Base-by-base conservation (phyloP, 1,284 basidiomycete species). In the Cryptococcus floricola region DNA sequence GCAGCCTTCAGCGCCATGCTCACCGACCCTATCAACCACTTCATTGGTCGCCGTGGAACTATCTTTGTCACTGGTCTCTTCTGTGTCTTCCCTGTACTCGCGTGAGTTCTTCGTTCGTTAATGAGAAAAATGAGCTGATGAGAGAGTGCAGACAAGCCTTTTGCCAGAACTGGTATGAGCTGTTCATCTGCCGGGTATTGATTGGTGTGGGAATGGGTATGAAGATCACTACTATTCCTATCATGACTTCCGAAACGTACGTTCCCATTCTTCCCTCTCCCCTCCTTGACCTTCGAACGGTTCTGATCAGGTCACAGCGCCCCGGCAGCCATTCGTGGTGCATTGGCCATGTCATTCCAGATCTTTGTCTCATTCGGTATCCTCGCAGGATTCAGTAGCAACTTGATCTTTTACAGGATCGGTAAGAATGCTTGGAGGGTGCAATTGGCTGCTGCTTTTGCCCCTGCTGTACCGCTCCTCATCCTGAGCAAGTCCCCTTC, bases 11-110 rank as follows among this genome's bases (percentile, higher is more conserved):
- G 78, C 18, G 78, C 77, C 68, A 89, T 87, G 87, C 71, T 89
- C 48, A 86, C 87, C 0, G 84, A 85, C 50, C 88, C 88, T 4
- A 80, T 89, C 58, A 90, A 90, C 71, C 78, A 80, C 56, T 78
- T 69, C 62, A 80, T 90, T 53, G 89, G 88, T 4, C 85, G 88
- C 59, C 83, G 87, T 44, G 88, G 87, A 50, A 84, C 83, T n/a
- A 88, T 90, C 66, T 89, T 89, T 68, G 65, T 89, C 70, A 83
- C 84, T 28, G 85, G 84, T 50, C 65, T 83, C 49, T 75, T 89
- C 52, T 82, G 62, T 56, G 58, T 51, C 23, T 57, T 54, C 54
- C 55, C 55, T 42, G 67, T 68, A 4, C 82, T 89, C 61, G 83
- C 83, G 23, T 23, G 23, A 23, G 23, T 23, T 23, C 23, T 23